A percentile compares a stretch with the other conserved stretches of the same genome.
phyloP scores from a whole-genome alignment of 768 basidiomycete species.

The Lactifluus hygrophoroides region DNA sequence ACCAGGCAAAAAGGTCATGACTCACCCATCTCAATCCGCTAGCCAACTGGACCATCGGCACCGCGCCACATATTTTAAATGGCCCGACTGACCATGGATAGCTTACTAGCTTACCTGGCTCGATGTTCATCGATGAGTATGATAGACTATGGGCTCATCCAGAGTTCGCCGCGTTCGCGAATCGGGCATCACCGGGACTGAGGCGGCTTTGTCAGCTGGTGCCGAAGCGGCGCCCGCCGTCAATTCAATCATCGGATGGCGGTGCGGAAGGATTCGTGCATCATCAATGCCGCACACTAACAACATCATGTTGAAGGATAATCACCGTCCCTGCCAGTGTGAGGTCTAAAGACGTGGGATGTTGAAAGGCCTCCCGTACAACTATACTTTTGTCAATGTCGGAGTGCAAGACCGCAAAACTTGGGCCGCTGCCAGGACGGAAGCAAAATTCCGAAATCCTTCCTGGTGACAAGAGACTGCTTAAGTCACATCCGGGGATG shows the following conservation, averaged over 20 bases:
- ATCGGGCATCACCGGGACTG: not conserved
- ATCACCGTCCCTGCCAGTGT: not conserved
- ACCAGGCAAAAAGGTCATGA: too few relatives aligned
- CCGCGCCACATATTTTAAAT: not conserved
- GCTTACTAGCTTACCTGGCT: not conserved
- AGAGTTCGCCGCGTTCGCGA: too few relatives aligned
- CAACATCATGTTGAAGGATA: not conserved
- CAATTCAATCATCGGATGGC: too few relatives aligned
- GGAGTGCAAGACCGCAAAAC: not conserved
- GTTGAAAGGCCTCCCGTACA: not conserved
- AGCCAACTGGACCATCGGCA: not conserved
- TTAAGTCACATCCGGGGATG: not conserved
- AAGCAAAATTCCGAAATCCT: not conserved
- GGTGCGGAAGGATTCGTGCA: not conserved
- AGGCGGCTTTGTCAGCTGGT: not conserved
- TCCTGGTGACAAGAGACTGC: not conserved
- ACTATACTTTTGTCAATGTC: not conserved
- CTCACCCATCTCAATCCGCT: too few relatives aligned
- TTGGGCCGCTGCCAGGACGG: not conserved
- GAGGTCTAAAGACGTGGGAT: not conserved
- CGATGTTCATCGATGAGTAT: too few relatives aligned
- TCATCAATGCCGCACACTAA: not conserved
- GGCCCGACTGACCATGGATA: not conserved
- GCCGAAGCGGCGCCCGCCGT: not conserved
- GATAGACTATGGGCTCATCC: too few relatives aligned